Conservation (phyloP, 2,329 filamentous ascomycete genomes). For the Tolypocladium capitatum region DNA sequence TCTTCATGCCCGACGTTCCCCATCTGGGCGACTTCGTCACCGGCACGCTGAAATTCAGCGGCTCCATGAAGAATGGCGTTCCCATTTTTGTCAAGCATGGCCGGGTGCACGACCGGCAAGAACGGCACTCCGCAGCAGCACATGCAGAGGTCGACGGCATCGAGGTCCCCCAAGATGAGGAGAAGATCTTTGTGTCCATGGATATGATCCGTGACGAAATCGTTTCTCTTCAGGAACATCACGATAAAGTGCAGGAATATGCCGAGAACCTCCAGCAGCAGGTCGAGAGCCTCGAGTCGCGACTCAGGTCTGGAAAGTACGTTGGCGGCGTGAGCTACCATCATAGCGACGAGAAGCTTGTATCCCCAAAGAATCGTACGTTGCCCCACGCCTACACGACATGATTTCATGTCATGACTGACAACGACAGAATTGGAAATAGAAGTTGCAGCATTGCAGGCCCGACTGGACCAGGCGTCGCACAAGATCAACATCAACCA, state of each 20-base stretch:
- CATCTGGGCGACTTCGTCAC: slow-evolving; percentile 45
- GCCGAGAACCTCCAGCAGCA: slow-evolving; percentile 39
- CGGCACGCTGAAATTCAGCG: slow-evolving; percentile 37
- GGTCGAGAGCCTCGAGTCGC: slow-evolving; percentile 34
- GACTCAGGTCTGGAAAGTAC: slow-evolving; percentile 31
- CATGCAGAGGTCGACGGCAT: slow-evolving; percentile 39
- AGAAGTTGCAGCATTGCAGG: slow-evolving; percentile 45
- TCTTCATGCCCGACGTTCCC: slow-evolving; percentile 40
- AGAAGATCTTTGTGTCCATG: slow-evolving; percentile 46
- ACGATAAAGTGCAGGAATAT: slow-evolving; percentile 41
- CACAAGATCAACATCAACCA: slow-evolving; percentile 49
- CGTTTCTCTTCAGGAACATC: slow-evolving; percentile 39
- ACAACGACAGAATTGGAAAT: slow-evolving; percentile 37
- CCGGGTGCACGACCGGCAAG: slow-evolving; percentile 30
- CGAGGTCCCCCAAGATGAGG: slow-evolving; percentile 37
- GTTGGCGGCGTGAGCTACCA: slow-evolving; percentile 29
- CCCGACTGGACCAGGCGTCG: slow-evolving; percentile 48
- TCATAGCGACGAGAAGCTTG: slow-evolving; percentile 29
- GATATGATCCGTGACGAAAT: slow-evolving; percentile 49
- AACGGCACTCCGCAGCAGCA: slow-evolving; percentile 17
- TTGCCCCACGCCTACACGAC: slow-evolving; percentile 7
- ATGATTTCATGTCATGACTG: slow-evolving; percentile 5
- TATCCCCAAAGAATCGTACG: slow-evolving; percentile 44
- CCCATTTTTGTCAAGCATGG: slow-evolving; percentile 43
- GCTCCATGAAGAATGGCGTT: slow-evolving; percentile 37